phyloP scores from a whole-genome alignment of 768 basidiomycete genomes.

The Pholiota conissans region DNA sequence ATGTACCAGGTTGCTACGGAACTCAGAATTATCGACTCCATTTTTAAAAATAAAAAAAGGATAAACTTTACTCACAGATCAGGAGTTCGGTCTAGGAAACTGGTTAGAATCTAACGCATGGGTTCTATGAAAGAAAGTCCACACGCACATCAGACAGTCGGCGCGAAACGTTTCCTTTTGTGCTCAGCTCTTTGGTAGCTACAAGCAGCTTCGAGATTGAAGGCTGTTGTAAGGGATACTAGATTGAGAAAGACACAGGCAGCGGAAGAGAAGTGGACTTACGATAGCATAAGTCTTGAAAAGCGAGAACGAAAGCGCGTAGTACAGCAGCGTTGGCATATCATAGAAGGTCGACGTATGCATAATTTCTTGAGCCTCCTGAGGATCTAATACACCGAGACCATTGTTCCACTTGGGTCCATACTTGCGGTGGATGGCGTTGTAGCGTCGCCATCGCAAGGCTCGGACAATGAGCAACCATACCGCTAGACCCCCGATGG shows the following conservation, averaged over 20 bases:
- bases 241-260: not conserved
- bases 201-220: slow-evolving; percentile 43
- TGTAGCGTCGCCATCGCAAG: slow-evolving; percentile 43
- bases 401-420: slow-evolving; percentile 29
- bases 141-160: slow-evolving; percentile 50
- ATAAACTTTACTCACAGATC: slow-evolving; percentile 30
- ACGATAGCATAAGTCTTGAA: slow-evolving; percentile 46
- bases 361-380: slow-evolving; percentile 46
- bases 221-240: slow-evolving; percentile 30
- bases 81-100: slow-evolving; percentile 44
- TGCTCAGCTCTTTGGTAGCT: slow-evolving; percentile 39
- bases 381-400: slow-evolving; percentile 34
- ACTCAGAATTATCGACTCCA: not conserved
- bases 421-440: slow-evolving; percentile 42
- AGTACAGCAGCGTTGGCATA: slow-evolving; percentile 40
- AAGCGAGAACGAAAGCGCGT: slow-evolving; percentile 45
- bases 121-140: not conserved
- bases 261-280: not conserved
- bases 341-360: slow-evolving; percentile 36
- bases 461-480: slow-evolving; percentile 32
- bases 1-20: slow-evolving; percentile 34
- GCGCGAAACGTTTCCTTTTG: slow-evolving; percentile 34
- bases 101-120: not conserved
- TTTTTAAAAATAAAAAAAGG: slow-evolving; percentile 6
- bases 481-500: not conserved